Evolutionary conservation across 2,329 filamentous ascomycete species (phyloP).

Genomic region (Akanthomyces dipterigenus): DNA sequence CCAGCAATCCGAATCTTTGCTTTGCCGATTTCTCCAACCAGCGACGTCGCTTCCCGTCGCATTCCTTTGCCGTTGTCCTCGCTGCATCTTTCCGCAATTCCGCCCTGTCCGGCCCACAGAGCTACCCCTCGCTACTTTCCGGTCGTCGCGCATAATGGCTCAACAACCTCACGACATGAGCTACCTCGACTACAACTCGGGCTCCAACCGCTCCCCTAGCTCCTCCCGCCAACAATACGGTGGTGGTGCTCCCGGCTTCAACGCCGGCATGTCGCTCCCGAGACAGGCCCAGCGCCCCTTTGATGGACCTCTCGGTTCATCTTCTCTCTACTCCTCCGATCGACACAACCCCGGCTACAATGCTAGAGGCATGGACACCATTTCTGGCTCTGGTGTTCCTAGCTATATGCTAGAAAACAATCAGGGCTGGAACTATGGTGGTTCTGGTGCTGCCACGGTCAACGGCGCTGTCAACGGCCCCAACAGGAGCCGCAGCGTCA

Average conservation of each 20-base stretch:
- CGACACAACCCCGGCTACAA: conserved; percentile 54
- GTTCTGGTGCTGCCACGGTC: conserved; percentile 57
- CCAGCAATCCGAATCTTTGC: not conserved
- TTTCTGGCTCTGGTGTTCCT: conserved; percentile 35
- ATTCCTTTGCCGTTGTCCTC: not conserved
- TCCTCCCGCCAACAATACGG: conserved; percentile 56
- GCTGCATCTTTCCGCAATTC: not conserved
- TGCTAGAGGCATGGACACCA: conserved; percentile 50
- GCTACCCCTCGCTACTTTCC: not conserved
- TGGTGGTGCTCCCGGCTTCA: conserved; percentile 41
- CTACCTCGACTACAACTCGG: conserved; percentile 61
- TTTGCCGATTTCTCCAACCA: not conserved
- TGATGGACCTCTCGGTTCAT: conserved; percentile 58
- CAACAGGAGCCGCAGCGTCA: conserved; percentile 48
- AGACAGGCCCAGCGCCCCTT: conserved; percentile 65
- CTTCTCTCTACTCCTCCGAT: conserved; percentile 65
- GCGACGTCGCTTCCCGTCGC: not conserved
- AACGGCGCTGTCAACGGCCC: conserved; percentile 60
- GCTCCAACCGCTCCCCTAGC: conserved; percentile 59
- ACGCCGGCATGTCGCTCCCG: conserved; percentile 35
- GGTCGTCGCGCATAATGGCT: conserved; percentile 22
- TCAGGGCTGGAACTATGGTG: conserved; percentile 72
- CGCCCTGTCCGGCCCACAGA: not conserved
- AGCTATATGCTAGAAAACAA: conserved; percentile 58
- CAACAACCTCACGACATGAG: conserved; percentile 54